Conservation (phyloP, 139 green algal species). For the Coccomyxa sp. region DNA sequence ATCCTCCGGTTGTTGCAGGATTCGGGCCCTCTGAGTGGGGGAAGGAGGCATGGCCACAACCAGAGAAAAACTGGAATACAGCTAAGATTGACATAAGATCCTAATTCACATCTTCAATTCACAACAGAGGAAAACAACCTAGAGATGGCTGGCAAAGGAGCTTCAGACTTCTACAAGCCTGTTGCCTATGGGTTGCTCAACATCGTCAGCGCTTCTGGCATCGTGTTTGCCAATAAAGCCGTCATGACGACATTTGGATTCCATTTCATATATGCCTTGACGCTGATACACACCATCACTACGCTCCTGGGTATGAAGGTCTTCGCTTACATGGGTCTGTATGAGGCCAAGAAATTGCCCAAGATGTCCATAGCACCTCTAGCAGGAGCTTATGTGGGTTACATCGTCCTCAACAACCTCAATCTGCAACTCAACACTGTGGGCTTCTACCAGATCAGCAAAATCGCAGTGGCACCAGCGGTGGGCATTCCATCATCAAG, state of each 20-base stretch:
- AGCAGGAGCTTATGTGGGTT: conserved; percentile 75
- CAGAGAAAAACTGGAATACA: too few species aligned
- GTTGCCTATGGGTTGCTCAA: conserved; percentile 61
- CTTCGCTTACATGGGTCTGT: conserved; percentile 14
- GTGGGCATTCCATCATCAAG: conserved; percentile 3
- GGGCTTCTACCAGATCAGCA: conserved; percentile 86
- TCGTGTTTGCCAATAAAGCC: conserved; percentile 90
- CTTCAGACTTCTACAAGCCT: conserved; percentile 13
- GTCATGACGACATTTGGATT: conserved; percentile 55
- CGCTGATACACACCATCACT: conserved; percentile 69
- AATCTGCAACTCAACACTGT: conserved; percentile 86
- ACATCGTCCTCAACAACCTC: conserved; percentile 86
- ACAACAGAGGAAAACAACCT: too few species aligned
- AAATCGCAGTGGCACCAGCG: conserved; percentile 83
- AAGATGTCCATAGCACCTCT: conserved; percentile 49
- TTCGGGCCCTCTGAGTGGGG: too few species aligned
- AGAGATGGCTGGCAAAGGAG: neutral
- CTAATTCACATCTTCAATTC: too few species aligned
- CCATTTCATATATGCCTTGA: conserved; percentile 74
- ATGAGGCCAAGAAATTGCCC: conserved; percentile 53
- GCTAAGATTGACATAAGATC: too few species aligned
- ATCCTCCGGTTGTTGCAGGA: too few species aligned
- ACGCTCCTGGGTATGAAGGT: conserved; percentile 2
- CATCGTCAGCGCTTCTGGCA: conserved; percentile 49
- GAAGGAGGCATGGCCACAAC: too few species aligned